These are phyloP conservation scores for Geotrichum siamense DNA, from an alignment of 1,139 yeast genomes.

Conservation along the genomic window DNA sequence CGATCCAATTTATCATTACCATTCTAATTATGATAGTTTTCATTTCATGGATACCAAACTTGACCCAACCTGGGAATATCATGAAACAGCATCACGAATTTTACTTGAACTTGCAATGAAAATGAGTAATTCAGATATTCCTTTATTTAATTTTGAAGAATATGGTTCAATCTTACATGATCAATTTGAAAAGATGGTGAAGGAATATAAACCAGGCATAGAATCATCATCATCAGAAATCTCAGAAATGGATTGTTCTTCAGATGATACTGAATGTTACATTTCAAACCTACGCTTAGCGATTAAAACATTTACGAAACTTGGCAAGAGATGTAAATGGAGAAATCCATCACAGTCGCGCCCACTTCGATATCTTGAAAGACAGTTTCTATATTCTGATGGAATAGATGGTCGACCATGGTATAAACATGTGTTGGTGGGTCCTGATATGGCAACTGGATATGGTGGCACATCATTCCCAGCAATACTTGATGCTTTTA, in stretches of 20 bases:
- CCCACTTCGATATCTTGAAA: conserved; percentile 39
- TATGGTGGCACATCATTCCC: conserved; percentile 80
- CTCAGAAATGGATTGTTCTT: background rate
- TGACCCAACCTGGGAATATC: conserved; percentile 52
- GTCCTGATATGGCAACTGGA: conserved; percentile 80
- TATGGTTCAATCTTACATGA: conserved; percentile 36
- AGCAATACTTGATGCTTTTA: conserved; percentile 71
- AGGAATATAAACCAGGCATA: conserved; percentile 5
- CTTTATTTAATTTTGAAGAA: conserved; percentile 39
- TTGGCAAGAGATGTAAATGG: background rate
- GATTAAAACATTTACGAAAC: background rate
- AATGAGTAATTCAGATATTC: conserved; percentile 41
- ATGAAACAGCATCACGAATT: conserved; percentile 46
- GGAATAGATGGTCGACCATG: conserved; percentile 70
- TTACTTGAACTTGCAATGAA: conserved; percentile 44
- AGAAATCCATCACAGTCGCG: background rate
- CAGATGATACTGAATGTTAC: background rate
- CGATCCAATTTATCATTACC: conserved; percentile 58
- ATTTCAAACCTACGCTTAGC: background rate
- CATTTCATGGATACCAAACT: conserved; percentile 56
- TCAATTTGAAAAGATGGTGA: conserved; percentile 27
- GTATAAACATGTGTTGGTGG: conserved; percentile 80
- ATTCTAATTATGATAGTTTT: conserved; percentile 59
- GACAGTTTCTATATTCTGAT: conserved; percentile 52
- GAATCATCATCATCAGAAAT: too few species aligned